phyloP scores from a whole-genome alignment of 805 yeast species.

The Starmerella bacillaris region DNA sequence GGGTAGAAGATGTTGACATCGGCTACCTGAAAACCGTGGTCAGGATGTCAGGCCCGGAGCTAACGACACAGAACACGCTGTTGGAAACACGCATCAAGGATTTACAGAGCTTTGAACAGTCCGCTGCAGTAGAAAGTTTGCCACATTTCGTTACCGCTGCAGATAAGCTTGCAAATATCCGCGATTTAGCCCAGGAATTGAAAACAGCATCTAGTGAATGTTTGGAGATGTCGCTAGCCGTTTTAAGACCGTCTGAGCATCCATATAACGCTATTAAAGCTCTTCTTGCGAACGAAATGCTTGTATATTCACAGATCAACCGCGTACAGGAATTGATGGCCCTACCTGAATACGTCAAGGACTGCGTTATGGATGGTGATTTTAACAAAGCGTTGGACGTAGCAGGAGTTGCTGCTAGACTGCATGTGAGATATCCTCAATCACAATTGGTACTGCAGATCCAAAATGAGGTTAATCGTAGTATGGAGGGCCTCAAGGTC shows the following conservation, averaged over 20 bases:
- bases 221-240: constrained; percentile 12
- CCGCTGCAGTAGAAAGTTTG: constrained; percentile 9
- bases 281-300: constrained; percentile 29
- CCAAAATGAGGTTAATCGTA: constrained; percentile 33
- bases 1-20: constrained; percentile 4
- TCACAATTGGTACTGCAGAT: constrained; percentile 36
- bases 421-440: constrained; percentile 51
- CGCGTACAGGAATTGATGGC: constrained; percentile 62
- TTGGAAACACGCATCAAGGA: constrained; percentile 6
- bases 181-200: constrained; percentile 5
- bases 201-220: constrained; percentile 5
- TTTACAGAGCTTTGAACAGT: constrained; percentile 1
- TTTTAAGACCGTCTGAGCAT: constrained; percentile 12
- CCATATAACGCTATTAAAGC: constrained; percentile 11
- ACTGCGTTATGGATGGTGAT: constrained; percentile 74
- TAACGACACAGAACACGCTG: constrained; percentile 9
- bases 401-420: constrained; percentile 50
- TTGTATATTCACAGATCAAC: constrained; percentile 34
- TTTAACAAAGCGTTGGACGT: constrained; percentile 81
- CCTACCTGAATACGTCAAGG: constrained; percentile 60
- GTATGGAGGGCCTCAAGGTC: constrained; percentile 42
- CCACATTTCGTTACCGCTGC: constrained; percentile 10
- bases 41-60: constrained; percentile 12
- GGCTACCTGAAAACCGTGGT: constrained; percentile 12
- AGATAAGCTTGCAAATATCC: constrained; percentile 8